phyloP scores from a whole-genome alignment of 2,329 filamentous ascomycete genomes.

The Pseudopyricularia cyperi region DNA sequence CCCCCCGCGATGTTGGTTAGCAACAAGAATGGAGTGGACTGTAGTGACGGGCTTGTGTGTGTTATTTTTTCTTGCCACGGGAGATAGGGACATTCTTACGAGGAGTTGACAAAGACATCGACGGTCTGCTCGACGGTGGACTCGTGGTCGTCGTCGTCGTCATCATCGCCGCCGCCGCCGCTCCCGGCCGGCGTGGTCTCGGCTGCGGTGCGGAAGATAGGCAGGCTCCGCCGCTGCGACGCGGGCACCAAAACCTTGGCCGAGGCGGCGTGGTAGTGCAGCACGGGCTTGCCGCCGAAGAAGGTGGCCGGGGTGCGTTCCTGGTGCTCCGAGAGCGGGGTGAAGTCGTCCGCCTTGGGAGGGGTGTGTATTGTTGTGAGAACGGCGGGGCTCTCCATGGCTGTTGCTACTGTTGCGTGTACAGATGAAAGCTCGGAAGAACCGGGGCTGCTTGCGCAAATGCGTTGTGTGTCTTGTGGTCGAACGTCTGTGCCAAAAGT shows the following conservation, averaged over 20 bases:
- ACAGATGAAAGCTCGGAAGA: too few species aligned
- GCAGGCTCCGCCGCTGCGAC: conserved; percentile 40
- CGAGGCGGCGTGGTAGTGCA: conserved; percentile 48
- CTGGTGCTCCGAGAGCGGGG: conserved; percentile 54
- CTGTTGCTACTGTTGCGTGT: background rate
- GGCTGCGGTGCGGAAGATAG: conserved; percentile 29
- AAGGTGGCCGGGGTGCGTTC: conserved; percentile 61
- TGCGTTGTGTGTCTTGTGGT: too few species aligned
- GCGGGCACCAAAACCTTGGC: conserved; percentile 45
- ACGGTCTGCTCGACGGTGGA: conserved; percentile 32
- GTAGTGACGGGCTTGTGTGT: too few species aligned
- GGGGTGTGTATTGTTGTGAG: conserved; percentile 43
- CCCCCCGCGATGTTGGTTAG: too few species aligned
- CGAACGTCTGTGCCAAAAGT: background rate
- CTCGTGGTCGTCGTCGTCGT: conserved; percentile 17
- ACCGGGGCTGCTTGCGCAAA: too few species aligned
- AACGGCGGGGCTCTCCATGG: conserved; percentile 1
- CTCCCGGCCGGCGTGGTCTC: conserved; percentile 19
- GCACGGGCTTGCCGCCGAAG: conserved; percentile 55
- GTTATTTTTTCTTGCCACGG: too few species aligned
- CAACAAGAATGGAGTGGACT: too few species aligned
- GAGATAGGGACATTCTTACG: conserved; percentile 29
- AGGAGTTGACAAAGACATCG: conserved; percentile 45
- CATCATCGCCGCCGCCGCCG: conserved; percentile 18
- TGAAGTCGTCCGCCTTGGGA: conserved; percentile 47